phyloP scores from a whole-genome alignment of 2,329 filamentous ascomycete genomes.

The Diplodia mutila region DNA sequence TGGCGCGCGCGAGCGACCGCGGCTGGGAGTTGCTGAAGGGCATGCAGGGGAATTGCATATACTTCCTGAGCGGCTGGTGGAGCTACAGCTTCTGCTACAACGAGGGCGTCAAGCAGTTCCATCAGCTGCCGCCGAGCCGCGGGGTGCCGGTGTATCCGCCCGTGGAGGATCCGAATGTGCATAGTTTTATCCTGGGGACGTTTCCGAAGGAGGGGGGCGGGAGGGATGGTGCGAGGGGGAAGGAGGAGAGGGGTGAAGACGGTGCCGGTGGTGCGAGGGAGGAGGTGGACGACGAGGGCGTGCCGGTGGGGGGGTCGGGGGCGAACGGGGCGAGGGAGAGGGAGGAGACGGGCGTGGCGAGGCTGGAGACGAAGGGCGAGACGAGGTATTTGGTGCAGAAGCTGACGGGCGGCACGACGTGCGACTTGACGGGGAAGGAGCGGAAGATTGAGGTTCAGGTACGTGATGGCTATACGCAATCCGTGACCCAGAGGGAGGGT shows the following conservation, averaged over 20 bases:
- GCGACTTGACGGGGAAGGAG: conserved; percentile 80
- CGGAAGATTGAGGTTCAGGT: conserved; percentile 82
- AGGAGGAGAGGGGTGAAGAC: conserved; percentile 31
- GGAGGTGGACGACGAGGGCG: conserved; percentile 27
- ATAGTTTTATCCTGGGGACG: conserved; percentile 76
- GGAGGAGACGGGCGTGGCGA: conserved; percentile 51
- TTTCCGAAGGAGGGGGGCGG: conserved; percentile 45
- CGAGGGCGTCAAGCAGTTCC: conserved; percentile 85
- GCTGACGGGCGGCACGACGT: conserved; percentile 77
- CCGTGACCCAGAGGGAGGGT: background rate
- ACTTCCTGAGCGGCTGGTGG: conserved; percentile 89
- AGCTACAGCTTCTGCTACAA: conserved; percentile 95
- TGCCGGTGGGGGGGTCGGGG: background rate
- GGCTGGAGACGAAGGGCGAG: conserved; percentile 80
- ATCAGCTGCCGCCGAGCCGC: conserved; percentile 73
- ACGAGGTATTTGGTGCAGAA: conserved; percentile 85
- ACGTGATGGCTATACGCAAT: no score
- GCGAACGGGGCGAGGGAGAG: conserved; percentile 8
- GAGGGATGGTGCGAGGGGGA: conserved; percentile 30
- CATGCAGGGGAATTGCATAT: conserved; percentile 80
- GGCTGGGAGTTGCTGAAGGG: conserved; percentile 80
- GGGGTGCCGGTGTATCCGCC: conserved; percentile 71
- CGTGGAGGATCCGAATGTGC: conserved; percentile 73
- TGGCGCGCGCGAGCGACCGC: conserved; percentile 73
- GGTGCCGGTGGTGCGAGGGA: conserved; percentile 26